Conservation (phyloP, 805 yeast species). For the Lachancea quebecensis region DNA sequence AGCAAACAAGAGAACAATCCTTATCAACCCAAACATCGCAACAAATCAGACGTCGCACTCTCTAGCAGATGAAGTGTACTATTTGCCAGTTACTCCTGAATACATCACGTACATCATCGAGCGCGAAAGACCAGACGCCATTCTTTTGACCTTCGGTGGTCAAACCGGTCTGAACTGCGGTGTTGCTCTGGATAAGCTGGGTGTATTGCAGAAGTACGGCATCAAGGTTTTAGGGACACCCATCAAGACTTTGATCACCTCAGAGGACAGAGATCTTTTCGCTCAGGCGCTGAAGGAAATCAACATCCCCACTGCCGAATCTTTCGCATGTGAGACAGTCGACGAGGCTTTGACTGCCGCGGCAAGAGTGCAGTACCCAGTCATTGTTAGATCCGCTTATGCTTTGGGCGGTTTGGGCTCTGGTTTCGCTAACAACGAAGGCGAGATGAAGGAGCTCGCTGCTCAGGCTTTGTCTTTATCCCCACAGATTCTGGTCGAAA, state of each 20-base stretch:
- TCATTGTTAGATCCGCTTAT: slow-evolving; percentile 94
- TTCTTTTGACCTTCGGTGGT: slow-evolving; percentile 94
- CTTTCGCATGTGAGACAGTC: slow-evolving; percentile 88
- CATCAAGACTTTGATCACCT: slow-evolving; percentile 87
- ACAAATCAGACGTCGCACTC: slow-evolving; percentile 95
- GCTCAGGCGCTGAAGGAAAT: slow-evolving; percentile 94
- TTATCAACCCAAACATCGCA: slow-evolving; percentile 93
- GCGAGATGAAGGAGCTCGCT: slow-evolving; percentile 79
- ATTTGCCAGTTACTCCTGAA: slow-evolving; percentile 94
- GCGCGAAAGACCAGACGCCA: slow-evolving; percentile 95
- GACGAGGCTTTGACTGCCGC: slow-evolving; percentile 95
- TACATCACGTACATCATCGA: slow-evolving; percentile 92
- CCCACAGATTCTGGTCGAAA: slow-evolving; percentile 94
- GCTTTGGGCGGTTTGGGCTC: slow-evolving; percentile 98
- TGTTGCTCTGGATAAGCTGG: slow-evolving; percentile 90
- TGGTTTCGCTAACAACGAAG: slow-evolving; percentile 82
- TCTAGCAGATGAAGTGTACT: slow-evolving; percentile 91
- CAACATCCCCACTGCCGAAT: slow-evolving; percentile 92
- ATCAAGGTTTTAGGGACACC: slow-evolving; percentile 98
- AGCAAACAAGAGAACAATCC: slow-evolving; percentile 75
- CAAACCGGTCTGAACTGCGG: slow-evolving; percentile 97
- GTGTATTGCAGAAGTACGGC: slow-evolving; percentile 81
- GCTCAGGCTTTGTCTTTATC: slow-evolving; percentile 84
- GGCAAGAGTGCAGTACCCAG: slow-evolving; percentile 81
- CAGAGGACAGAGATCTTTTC: slow-evolving; percentile 96